A percentile compares a stretch with the other conserved stretches of the same genome.
These are phyloP conservation scores for Aspergillus baeticus DNA, from an alignment of 495 filamentous ascomycete species.

Conservation along the genomic window DNA sequence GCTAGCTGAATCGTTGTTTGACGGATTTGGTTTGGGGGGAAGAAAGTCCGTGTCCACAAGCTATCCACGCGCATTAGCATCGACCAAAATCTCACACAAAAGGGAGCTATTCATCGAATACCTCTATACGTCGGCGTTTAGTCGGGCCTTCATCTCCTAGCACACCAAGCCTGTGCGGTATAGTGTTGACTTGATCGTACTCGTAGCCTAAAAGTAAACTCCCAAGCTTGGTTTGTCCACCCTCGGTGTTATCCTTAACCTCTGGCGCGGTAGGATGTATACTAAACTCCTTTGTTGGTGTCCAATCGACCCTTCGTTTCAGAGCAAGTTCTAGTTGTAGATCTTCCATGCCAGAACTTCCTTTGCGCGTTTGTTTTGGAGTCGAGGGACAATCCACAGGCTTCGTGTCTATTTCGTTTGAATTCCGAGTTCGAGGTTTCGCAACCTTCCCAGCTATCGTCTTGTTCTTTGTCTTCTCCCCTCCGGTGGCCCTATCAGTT, in stretches of 20 bases:
- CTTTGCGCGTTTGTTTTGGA: background rate
- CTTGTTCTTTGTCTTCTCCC: slow-evolving; percentile 28
- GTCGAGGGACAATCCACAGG: background rate
- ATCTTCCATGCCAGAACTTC: slow-evolving; percentile 8
- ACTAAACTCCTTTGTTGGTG: slow-evolving; percentile 33
- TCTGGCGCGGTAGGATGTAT: slow-evolving; percentile 12
- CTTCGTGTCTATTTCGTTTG: slow-evolving; percentile 19
- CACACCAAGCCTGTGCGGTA: slow-evolving; percentile 9
- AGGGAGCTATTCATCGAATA: slow-evolving; percentile 14
- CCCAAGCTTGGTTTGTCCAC: slow-evolving; percentile 20
- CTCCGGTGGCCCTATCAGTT: slow-evolving; percentile 18
- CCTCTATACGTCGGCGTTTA: slow-evolving; percentile 44
- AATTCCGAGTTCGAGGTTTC: slow-evolving; percentile 24
- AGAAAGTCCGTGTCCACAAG: slow-evolving; percentile 31
- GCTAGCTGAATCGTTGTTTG: slow-evolving; percentile 12
- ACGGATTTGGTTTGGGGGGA: slow-evolving; percentile 13
- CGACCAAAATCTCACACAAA: background rate
- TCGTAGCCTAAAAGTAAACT: slow-evolving; percentile 33
- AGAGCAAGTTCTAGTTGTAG: slow-evolving; percentile 36
- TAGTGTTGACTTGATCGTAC: slow-evolving; percentile 24
- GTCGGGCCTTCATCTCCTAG: slow-evolving; percentile 28
- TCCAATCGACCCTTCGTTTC: slow-evolving; percentile 45
- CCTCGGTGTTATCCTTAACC: slow-evolving; percentile 1
- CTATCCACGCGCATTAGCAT: slow-evolving; percentile 11
- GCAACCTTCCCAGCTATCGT: slow-evolving; percentile 36